Evolutionary conservation across 1,139 yeast genomes (phyloP).

Genomic region (Pichia sp.): DNA sequence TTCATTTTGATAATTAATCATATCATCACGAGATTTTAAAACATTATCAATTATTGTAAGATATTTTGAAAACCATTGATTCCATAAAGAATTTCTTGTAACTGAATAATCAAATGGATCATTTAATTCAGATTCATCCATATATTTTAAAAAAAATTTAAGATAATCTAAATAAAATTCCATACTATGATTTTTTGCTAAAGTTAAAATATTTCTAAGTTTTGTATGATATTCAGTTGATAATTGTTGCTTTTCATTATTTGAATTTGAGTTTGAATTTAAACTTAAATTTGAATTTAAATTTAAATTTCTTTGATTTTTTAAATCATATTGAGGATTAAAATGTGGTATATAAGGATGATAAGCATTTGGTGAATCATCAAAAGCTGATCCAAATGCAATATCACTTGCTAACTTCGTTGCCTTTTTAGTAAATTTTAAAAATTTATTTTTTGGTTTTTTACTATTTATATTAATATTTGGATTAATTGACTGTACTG

Average conservation of each 20-base stretch:
- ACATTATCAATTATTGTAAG: conserved; percentile 6
- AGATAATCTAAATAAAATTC: conserved; percentile 25
- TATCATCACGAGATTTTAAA: background rate
- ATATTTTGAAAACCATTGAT: conserved; percentile 23
- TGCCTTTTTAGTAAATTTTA: conserved; percentile 24
- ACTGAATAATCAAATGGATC: conserved; percentile 28
- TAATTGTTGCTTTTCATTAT: conserved; percentile 3
- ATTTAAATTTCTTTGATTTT: background rate
- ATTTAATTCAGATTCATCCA: conserved; percentile 27
- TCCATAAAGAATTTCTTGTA: conserved; percentile 27
- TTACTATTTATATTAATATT: background rate
- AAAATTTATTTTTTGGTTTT: conserved; percentile 8
- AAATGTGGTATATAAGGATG: background rate
- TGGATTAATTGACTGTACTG: too few species aligned
- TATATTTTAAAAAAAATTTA: conserved; percentile 26
- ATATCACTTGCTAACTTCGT: conserved; percentile 26
- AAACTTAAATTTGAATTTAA: background rate
- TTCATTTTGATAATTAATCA: too few species aligned
- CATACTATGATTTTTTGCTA: conserved; percentile 16
- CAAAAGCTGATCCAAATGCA: conserved; percentile 25
- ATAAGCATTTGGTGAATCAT: background rate
- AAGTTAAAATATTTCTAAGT: background rate
- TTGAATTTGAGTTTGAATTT: background rate
- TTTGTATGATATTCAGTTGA: conserved; percentile 3
- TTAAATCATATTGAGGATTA: background rate